Evolutionary conservation across 2,329 filamentous ascomycete genomes (phyloP).

Genomic region (Neofusicoccum kwambonambiense): DNA sequence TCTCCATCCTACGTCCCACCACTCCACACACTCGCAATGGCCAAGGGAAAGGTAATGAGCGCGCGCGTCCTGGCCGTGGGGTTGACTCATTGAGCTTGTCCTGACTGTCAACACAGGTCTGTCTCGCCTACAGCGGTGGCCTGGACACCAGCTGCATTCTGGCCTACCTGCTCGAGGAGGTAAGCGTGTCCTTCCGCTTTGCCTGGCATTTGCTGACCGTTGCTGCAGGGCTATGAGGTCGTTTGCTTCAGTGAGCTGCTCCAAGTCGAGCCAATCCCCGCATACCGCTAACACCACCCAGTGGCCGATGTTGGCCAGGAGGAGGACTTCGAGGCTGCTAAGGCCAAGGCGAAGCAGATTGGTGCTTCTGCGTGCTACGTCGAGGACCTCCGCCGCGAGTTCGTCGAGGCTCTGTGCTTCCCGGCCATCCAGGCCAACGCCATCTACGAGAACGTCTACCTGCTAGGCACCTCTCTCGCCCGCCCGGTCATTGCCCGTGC

Average conservation of each 20-base stretch:
- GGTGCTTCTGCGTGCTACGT: constrained; percentile 65
- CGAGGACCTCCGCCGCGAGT: constrained; percentile 68
- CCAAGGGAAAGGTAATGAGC: constrained; percentile 18
- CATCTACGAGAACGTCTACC: constrained; percentile 60
- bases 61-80: background rate
- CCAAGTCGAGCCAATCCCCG: background rate
- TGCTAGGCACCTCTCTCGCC: constrained; percentile 62
- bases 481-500: constrained; percentile 69
- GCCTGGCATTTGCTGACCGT: constrained; percentile 29
- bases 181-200: constrained; percentile 21
- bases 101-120: constrained; percentile 16
- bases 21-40: background rate
- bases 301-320: constrained; percentile 61
- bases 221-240: constrained; percentile 60
- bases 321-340: constrained; percentile 67
- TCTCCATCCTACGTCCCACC: background rate
- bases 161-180: constrained; percentile 36
- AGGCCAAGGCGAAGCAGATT: constrained; percentile 69
- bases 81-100: constrained; percentile 16
- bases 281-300: constrained; percentile 9
- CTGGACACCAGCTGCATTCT: constrained; percentile 60
- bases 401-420: constrained; percentile 79
- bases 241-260: constrained; percentile 66
- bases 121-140: constrained; percentile 42
- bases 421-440: constrained; percentile 72